phyloP scores from a whole-genome alignment of 805 yeast genomes.

The Zygosaccharomyces kombuchaensis region DNA sequence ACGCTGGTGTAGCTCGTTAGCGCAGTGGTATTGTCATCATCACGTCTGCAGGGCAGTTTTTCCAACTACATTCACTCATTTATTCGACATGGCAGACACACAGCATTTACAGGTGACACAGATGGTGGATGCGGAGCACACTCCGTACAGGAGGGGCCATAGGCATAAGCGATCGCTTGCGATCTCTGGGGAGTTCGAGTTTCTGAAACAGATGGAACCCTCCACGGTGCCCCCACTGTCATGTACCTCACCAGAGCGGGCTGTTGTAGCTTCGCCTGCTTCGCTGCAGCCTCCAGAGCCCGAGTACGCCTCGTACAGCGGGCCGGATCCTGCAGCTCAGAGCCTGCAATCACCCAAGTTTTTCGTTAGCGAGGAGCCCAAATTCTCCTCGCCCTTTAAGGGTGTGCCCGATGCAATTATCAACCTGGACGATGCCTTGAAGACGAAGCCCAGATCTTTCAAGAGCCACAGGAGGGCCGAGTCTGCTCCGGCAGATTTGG shows the following conservation, averaged over 20 bases:
- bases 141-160: slow-evolving; percentile 51
- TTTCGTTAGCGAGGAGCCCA: slow-evolving; percentile 33
- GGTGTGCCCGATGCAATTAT: slow-evolving; percentile 52
- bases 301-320: not conserved
- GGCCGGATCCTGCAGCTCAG: not conserved
- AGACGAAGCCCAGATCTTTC: slow-evolving; percentile 33
- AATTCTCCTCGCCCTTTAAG: slow-evolving; percentile 28
- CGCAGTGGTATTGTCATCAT: not conserved
- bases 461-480: slow-evolving; percentile 48
- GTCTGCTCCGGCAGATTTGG: slow-evolving; percentile 51
- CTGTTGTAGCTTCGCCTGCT: slow-evolving; percentile 14
- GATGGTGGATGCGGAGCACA: slow-evolving; percentile 11
- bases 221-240: slow-evolving; percentile 18
- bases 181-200: slow-evolving; percentile 79
- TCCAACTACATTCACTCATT: slow-evolving; percentile 18
- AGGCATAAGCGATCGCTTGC: slow-evolving; percentile 85
- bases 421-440: slow-evolving; percentile 51
- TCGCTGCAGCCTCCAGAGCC: not conserved
- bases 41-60: not conserved
- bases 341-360: slow-evolving; percentile 21
- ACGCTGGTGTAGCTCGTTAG: not conserved
- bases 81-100: slow-evolving; percentile 18
- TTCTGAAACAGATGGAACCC: slow-evolving; percentile 28
- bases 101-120: slow-evolving; percentile 18
- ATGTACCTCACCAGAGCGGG: slow-evolving; percentile 10